Base-by-base conservation (phyloP, 805 yeast species). In the Saccharomycodes ludwigii region DNA sequence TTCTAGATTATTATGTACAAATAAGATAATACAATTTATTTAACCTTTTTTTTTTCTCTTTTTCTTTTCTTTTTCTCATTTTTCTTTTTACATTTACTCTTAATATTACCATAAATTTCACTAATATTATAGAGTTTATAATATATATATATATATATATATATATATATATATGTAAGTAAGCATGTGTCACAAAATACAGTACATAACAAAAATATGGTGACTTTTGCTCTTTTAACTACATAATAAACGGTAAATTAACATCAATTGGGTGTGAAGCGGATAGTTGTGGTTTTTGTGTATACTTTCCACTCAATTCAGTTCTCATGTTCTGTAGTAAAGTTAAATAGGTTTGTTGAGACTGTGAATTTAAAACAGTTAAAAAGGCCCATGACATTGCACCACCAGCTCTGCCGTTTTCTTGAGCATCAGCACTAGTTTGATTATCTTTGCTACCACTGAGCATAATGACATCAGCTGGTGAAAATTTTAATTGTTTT, bases 391-490 rank as follows among this genome's bases (percentile, higher is more conserved):
- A 79, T 16, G 85, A 76, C 81, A 82, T 76, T 4, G 94, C 94
- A 35, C 94, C 94, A 0, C 91, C 79, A 25, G 74, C 69, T 9
- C 54, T 57, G 18, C 86, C 85, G 23, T 71, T 73, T 47, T 77
- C 83, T 14, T 59, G 61, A 0, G 94, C 79, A 53, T 82, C 94
- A 5, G 94, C 94, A 20, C 78, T 69, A 0, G 94, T 82, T 56
- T 82, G 94, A 32, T 70, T 65, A 54, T 82, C 94, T 49, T 78
- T 80, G 42, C 94, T 83, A 4, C 94, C 94, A 3, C 84, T 73
- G 33, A 82, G 59, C 55, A 73, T 68, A 16, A 82, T 68, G 13
- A 76, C 80, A 54, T 82, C 94, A 2, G 88, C 86, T 1, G 84
- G 70, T 0, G 84, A 69, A 41, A 75, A 69, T 48, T 79, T 81